Percentiles rank a stretch among this genome's conserved stretches.
phyloP scores from a whole-genome alignment of 2,329 filamentous ascomycete genomes.

The Torrubiella hemipterigena region DNA sequence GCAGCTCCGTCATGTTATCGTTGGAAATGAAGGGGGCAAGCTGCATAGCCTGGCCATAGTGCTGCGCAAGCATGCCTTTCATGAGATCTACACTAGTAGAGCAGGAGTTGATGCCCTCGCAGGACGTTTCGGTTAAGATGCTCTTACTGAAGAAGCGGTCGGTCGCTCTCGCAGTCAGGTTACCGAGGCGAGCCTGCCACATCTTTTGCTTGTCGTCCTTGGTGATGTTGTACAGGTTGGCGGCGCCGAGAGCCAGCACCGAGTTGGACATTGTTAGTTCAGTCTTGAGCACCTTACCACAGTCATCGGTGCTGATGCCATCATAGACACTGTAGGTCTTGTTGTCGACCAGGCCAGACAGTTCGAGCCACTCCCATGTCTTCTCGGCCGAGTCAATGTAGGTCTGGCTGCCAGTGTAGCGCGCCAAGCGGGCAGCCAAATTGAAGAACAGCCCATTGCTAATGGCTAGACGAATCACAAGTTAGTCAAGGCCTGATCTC shows the following conservation, averaged over 20 bases:
- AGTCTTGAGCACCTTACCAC: conserved; percentile 49
- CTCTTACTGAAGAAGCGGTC: conserved; percentile 41
- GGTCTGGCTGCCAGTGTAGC: conserved; percentile 54
- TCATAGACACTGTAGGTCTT: conserved; percentile 48
- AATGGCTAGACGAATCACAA: too few species aligned
- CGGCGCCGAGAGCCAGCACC: conserved; percentile 44
- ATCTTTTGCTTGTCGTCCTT: conserved; percentile 29
- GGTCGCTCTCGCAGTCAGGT: conserved; percentile 22
- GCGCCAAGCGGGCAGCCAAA: conserved; percentile 55
- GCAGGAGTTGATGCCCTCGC: conserved; percentile 43
- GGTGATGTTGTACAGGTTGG: conserved; percentile 49
- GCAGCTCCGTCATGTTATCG: conserved; percentile 35
- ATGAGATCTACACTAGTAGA: conserved; percentile 51
- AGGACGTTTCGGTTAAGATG: conserved; percentile 49
- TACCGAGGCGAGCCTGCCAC: conserved; percentile 39
- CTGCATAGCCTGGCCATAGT: conserved; percentile 40
- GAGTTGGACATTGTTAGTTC: conserved; percentile 51
- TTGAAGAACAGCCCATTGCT: conserved; percentile 54
- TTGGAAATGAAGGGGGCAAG: conserved; percentile 43
- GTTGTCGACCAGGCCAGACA: conserved; percentile 46
- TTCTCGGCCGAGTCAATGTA: conserved; percentile 53
- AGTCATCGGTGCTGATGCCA: conserved; percentile 35
- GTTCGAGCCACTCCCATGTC: conserved; percentile 49
- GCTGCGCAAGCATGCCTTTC: conserved; percentile 49
- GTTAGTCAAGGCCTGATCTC: too few species aligned